Evolutionary conservation across 495 filamentous ascomycete genomes (phyloP).

Genomic region (Penicillium silybi): DNA sequence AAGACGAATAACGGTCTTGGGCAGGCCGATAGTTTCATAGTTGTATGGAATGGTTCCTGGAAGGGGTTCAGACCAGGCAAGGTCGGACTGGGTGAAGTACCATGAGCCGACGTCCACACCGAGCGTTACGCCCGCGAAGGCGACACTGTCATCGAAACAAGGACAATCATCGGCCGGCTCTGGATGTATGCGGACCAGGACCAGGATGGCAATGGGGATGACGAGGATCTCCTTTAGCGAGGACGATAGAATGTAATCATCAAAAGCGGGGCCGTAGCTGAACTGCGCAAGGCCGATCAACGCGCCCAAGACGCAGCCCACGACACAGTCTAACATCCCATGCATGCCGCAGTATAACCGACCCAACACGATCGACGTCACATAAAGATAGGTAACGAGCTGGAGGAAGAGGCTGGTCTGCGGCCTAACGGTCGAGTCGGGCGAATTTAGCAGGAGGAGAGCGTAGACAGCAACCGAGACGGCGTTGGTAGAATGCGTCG

Average conservation of each 20-base stretch:
- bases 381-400: conserved; percentile 71
- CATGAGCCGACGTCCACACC: conserved; percentile 76
- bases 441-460: conserved; percentile 58
- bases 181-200: conserved; percentile 83
- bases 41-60: conserved; percentile 63
- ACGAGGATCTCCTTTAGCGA: conserved; percentile 53
- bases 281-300: conserved; percentile 66
- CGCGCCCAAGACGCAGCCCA: conserved; percentile 73
- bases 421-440: conserved; percentile 48
- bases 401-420: conserved; percentile 57
- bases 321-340: conserved; percentile 83
- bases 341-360: conserved; percentile 98
- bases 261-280: conserved; percentile 61
- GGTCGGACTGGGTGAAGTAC: conserved; percentile 61
- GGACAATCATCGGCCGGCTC: conserved; percentile 96
- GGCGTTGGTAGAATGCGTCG: conserved; percentile 94
- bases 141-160: conserved; percentile 94
- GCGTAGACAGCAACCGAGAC: conserved; percentile 89
- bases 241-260: conserved; percentile 54
- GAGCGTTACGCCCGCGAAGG: conserved; percentile 85
- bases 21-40: conserved; percentile 57
- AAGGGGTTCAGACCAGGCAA: conserved; percentile 54
- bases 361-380: conserved; percentile 82
- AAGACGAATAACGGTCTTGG: conserved; percentile 58
- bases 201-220: conserved; percentile 59